Base-by-base conservation (phyloP, 2,329 filamentous ascomycete genomes). In the Emmonsiellopsis sp. region DNA sequence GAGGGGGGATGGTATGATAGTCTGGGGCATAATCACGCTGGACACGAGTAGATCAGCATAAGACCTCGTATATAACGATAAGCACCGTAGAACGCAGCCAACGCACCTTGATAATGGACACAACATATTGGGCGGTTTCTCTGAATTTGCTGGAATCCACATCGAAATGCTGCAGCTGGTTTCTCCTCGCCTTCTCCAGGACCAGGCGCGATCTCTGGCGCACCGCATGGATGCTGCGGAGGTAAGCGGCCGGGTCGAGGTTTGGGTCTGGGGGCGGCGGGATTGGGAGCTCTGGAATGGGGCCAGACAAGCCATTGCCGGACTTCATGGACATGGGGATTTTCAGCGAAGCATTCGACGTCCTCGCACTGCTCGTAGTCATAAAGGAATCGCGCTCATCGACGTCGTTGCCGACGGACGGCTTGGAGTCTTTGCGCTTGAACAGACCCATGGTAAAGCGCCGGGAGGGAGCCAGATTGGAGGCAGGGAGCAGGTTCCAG, bases 81-180 rank as follows among this genome's bases (percentile, higher is more conserved):
- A 42, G 11, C 21, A 34, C 32, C 14, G 6, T 39, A 10, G 31
- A 21, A 13, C 1, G 14, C 34, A 46, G 36, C 27, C 48, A 8
- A 39, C 36, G 60, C 74, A 91, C 90, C 86, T 94, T 95, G 75
- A 96, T 95, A 58, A 96, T 92, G 42, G 87, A 85, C n/a, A 92
- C 85, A 8, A 95, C 87, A 67, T 95, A 95, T 44, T 80, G 80
- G 11, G 91, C 88, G 1, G 92, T 92, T 59, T 92, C 87, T 45
- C 78, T 72, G 67, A 95, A 92, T 71, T 92, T 94, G 71, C 71
- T 72, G 78, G 91, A 83, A 69, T 96, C 91, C 47, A 95, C 89
- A 59, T 88, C 85, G 63, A 96, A 96, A 68, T 96, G 91, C 61
- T 81, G 82, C 57, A 95, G 78, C 61, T 87, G 78, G 65, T 95